These are phyloP conservation scores for Pelargonium australe DNA, from an alignment of 441 rosid species.

Conservation along the genomic window DNA sequence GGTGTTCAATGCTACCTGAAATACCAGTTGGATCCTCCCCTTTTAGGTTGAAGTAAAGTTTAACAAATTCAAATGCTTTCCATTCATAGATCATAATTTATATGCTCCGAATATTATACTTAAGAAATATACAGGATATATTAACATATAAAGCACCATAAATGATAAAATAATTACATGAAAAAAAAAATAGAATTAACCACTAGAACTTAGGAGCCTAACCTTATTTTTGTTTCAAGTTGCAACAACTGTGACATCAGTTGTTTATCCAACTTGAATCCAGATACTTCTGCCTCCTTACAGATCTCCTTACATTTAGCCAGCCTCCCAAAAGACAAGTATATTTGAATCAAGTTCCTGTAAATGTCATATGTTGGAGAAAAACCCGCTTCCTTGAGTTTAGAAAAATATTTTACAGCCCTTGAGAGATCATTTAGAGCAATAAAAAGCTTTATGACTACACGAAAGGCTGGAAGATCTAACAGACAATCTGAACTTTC, in stretches of 20 bases:
- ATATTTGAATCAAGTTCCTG: constrained; percentile 44
- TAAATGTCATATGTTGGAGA: constrained; percentile 68
- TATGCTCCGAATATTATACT: neutral
- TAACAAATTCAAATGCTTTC: neutral
- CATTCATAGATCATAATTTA: neutral
- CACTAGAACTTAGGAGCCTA: constrained; percentile 8
- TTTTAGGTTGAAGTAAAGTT: too few species aligned
- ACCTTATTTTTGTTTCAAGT: constrained; percentile 33
- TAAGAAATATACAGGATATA: neutral
- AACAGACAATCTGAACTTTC: constrained; percentile 63
- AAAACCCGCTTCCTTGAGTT: constrained; percentile 78
- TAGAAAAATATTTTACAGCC: constrained; percentile 67
- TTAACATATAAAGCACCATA: neutral
- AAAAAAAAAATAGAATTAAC: neutral
- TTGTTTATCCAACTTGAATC: constrained; percentile 48
- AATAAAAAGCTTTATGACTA: constrained; percentile 61
- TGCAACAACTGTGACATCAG: constrained; percentile 29
- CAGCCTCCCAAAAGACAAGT: constrained; percentile 46
- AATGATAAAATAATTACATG: neutral
- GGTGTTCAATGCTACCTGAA: too few species aligned
- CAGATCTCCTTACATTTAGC: constrained; percentile 62
- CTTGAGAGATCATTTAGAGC: constrained; percentile 71
- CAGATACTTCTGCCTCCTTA: constrained; percentile 73
- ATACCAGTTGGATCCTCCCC: too few species aligned
- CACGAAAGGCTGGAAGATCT: constrained; percentile 86